Base-by-base conservation (phyloP, 2,329 filamentous ascomycete species). In the Lasiodiplodia gonubiensis region DNA sequence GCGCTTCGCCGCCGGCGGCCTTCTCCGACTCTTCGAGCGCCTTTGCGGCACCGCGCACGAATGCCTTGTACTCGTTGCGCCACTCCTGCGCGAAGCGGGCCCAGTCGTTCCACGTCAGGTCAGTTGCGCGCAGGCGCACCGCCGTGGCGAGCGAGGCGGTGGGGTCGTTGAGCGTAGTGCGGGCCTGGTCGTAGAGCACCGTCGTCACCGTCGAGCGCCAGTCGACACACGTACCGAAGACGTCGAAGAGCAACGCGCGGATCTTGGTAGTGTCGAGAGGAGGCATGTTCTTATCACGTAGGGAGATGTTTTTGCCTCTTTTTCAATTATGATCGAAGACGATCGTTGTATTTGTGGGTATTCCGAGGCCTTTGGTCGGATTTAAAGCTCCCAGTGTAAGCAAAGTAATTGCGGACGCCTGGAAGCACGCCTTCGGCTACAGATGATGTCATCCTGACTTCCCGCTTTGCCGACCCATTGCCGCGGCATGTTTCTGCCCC, bases 191-290 rank as follows among this genome's bases (percentile, higher is more conserved):
- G 27, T 79, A 76, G 57, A 95, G 84, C 65, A 87, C 86, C 10
- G 83, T 80, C 16, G 84, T 86, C 23, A 95, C 87, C 2, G 88
- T 87, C 48, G 82, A 82, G 67, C 91, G 89, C 91, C 92, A 94
- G 81, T 94, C 86, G 54, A 95, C 92, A 70, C 90, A 88, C 1
- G 92, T 95, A 71, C 91, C 91, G 77, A 94, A 93, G 72, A 93
- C 86, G 79, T 93, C 91, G 74, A 92, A 93, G 65, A 89, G 84
- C 39, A 93, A 81, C 8, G 86, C 90, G 71, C 88, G 87, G 70
- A 80, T 79, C 10, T 76, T 73, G 55, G 72, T 66, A 5, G 68
- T 35, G 33, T 69, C 59, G 48, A 61, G 21, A n/a, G 42, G 55
- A 55, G 67, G 66, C 46, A 60, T 66, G 18, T 33, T 33, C 30